These are phyloP conservation scores for Hanseniaspora singularis DNA, from an alignment of 805 yeast species.

Conservation along the genomic window DNA sequence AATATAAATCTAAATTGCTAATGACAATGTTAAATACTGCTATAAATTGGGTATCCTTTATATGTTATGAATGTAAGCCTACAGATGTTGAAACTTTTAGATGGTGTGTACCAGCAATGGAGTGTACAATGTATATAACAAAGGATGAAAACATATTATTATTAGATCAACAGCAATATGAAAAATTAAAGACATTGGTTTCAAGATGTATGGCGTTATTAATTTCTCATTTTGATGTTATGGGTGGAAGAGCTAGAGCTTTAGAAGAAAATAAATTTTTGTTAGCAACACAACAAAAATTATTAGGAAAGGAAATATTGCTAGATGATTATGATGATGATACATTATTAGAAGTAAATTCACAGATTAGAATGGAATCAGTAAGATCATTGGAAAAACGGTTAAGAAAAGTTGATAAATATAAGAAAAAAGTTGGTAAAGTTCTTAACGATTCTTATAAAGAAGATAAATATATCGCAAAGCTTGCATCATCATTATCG, in stretches of 20 bases:
- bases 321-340: conserved; percentile 43
- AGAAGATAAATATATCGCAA: conserved; percentile 75
- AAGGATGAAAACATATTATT: conserved; percentile 79
- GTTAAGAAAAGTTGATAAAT: conserved; percentile 34
- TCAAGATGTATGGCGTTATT: conserved; percentile 89
- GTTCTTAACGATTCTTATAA: conserved; percentile 79
- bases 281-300: conserved; percentile 25
- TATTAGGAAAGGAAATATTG: conserved; percentile 24
- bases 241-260: conserved; percentile 87
- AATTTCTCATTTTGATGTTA: conserved; percentile 91
- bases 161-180: conserved; percentile 64
- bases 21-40: conserved; percentile 62
- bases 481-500: conserved; percentile 78
- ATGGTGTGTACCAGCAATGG: conserved; percentile 93
- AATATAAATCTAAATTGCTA: conserved; percentile 53
- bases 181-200: conserved; percentile 60
- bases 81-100: conserved; percentile 82
- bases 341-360: conserved; percentile 43
- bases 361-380: conserved; percentile 56
- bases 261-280: conserved; percentile 43
- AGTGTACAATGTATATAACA: conserved; percentile 90
- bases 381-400: conserved; percentile 50
- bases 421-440: conserved; percentile 52
- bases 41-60: conserved; percentile 83
- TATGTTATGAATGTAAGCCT: conserved; percentile 89